A percentile compares a stretch with the other conserved stretches of the same genome.
These are phyloP conservation scores for Hirschfeldia incana DNA, from an alignment of 345 rosid species.

Conservation along the genomic window DNA sequence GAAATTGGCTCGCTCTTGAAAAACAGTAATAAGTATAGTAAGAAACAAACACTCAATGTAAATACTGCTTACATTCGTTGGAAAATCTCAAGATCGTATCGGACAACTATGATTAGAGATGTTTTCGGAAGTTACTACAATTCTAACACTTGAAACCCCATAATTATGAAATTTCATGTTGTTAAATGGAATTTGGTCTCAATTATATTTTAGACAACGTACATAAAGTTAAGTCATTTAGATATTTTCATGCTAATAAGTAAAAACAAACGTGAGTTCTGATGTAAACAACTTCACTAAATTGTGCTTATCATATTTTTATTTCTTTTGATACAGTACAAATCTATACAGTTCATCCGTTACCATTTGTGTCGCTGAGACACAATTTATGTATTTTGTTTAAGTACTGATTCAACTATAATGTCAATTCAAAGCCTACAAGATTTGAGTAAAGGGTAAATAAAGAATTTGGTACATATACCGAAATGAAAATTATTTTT, in stretches of 20 bases:
- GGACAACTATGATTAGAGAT: neutral
- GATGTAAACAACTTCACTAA: neutral
- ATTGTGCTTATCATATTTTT: neutral
- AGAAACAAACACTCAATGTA: neutral
- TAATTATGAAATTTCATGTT: neutral
- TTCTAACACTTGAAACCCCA: neutral
- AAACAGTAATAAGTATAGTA: neutral
- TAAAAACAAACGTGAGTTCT: neutral
- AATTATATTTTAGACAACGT: neutral
- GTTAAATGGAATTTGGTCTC: neutral
- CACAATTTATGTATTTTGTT: neutral
- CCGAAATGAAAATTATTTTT: neutral
- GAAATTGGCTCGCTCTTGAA: constrained; percentile 4
- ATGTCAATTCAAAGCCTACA: neutral
- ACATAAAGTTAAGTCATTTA: neutral
- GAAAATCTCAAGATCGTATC: neutral
- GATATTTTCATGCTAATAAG: neutral
- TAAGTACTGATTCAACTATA: neutral
- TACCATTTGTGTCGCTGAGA: neutral
- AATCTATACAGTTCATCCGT: neutral
- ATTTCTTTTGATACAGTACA: neutral
- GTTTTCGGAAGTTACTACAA: neutral
- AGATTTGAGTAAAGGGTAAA: neutral
- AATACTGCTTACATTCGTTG: neutral
- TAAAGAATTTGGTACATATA: neutral